Percentiles rank a stretch among this genome's conserved stretches.
Conservation (phyloP, 179 eudicot species). For the Gypsophila paniculata region DNA sequence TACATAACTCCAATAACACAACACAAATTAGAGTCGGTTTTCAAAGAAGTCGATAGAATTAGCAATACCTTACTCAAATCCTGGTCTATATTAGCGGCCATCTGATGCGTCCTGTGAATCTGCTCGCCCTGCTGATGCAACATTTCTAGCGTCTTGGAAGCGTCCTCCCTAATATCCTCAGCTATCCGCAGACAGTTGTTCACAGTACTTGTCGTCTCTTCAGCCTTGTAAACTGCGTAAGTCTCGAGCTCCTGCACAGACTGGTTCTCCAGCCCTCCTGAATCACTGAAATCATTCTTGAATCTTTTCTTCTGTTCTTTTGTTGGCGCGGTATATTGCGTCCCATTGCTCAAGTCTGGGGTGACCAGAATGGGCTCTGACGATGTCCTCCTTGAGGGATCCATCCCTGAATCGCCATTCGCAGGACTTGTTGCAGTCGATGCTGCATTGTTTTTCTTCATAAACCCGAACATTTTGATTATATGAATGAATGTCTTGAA, state of each 20-base stretch:
- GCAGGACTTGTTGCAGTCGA: slow-evolving; percentile 32
- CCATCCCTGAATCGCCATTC: slow-evolving; percentile 24
- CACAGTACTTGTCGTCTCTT: slow-evolving; percentile 68
- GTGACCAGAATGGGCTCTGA: slow-evolving; percentile 50
- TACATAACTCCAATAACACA: background rate
- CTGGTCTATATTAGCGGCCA: slow-evolving; percentile 66
- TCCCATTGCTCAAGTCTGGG: slow-evolving; percentile 31
- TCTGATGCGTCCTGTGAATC: slow-evolving; percentile 74
- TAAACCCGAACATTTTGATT: slow-evolving; percentile 63
- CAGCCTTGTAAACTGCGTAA: slow-evolving; percentile 67
- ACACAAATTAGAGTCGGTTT: background rate
- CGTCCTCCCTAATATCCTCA: slow-evolving; percentile 74
- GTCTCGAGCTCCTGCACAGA: slow-evolving; percentile 77
- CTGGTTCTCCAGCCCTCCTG: slow-evolving; percentile 62
- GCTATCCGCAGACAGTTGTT: slow-evolving; percentile 78
- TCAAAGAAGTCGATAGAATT: background rate
- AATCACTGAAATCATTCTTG: slow-evolving; percentile 30
- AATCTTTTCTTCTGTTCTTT: slow-evolving; percentile 27
- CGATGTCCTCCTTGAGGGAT: slow-evolving; percentile 43
- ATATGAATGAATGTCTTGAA: no score
- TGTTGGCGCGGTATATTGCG: slow-evolving; percentile 14
- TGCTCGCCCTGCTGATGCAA: slow-evolving; percentile 95
- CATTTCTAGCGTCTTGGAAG: slow-evolving; percentile 71
- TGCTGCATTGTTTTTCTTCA: slow-evolving; percentile 32
- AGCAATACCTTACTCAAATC: slow-evolving; percentile 72